Evolutionary conservation across 2,329 filamentous ascomycete species (phyloP).

Genomic region (Calonectria pseudoturangicola): DNA sequence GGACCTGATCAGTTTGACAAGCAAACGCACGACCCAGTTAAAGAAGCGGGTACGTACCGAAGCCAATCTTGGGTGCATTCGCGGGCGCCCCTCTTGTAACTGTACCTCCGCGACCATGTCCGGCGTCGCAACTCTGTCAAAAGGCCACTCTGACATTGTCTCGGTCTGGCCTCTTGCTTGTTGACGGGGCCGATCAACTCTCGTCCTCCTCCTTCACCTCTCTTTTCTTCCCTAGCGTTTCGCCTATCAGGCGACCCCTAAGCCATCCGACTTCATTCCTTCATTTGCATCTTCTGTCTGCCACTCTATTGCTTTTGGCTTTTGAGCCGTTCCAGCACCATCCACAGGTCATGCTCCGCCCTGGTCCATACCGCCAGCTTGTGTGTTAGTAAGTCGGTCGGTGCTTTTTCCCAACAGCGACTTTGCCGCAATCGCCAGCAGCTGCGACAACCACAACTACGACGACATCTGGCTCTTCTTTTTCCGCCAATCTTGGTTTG

Average conservation of each 20-base stretch:
- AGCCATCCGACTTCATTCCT: slow-evolving; percentile 23
- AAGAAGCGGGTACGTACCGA: slow-evolving; percentile 37
- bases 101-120: slow-evolving; percentile 24
- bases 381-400: slow-evolving; percentile 39
- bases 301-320: slow-evolving; percentile 6
- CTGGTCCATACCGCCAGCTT: slow-evolving; percentile 26
- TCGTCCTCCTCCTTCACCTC: slow-evolving; percentile 34
- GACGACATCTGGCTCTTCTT: slow-evolving; percentile 19
- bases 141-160: slow-evolving; percentile 42
- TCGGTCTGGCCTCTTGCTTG: slow-evolving; percentile 22
- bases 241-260: slow-evolving; percentile 17
- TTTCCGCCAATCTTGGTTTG: slow-evolving; percentile 5
- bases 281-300: neutral
- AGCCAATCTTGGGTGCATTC: slow-evolving; percentile 28
- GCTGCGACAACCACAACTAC: slow-evolving; percentile 26
- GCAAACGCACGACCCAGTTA: slow-evolving; percentile 27
- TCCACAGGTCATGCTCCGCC: slow-evolving; percentile 13
- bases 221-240: slow-evolving; percentile 13
- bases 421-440: slow-evolving; percentile 39
- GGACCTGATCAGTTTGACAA: slow-evolving; percentile 17
- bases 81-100: slow-evolving; percentile 19
- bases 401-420: slow-evolving; percentile 30
- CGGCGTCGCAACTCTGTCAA: slow-evolving; percentile 27
- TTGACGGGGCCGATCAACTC: slow-evolving; percentile 31
- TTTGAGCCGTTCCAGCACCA: slow-evolving; percentile 21